Conservation (phyloP, 2,329 filamentous ascomycete species). For the Penicillium sp. region DNA sequence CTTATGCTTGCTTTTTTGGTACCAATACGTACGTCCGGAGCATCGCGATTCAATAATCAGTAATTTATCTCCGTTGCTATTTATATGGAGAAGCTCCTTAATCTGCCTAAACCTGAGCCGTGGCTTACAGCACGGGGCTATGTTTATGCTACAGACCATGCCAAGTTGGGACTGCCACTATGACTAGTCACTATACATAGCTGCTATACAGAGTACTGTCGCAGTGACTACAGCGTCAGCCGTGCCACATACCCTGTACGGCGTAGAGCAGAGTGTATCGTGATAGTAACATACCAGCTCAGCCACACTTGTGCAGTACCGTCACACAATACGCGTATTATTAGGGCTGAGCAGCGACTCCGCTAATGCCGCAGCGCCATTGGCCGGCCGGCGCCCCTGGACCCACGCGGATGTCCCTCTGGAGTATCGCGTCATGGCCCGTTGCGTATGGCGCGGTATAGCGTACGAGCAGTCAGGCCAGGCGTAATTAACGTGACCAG, state of each 20-base stretch:
- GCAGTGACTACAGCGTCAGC: neutral
- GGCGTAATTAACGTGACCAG: neutral
- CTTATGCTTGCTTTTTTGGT: neutral
- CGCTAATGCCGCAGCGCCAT: neutral
- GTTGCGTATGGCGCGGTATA: neutral
- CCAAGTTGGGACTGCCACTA: too few species aligned
- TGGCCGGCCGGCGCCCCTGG: neutral
- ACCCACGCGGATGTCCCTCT: neutral
- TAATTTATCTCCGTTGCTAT: neutral
- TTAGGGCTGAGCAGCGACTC: conserved; percentile 4
- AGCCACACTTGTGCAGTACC: neutral
- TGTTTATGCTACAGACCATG: too few species aligned
- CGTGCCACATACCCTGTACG: neutral
- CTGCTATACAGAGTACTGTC: too few species aligned
- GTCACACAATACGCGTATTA: conserved; percentile 2
- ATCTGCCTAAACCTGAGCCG: neutral
- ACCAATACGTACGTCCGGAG: neutral
- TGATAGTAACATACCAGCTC: neutral
- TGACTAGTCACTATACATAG: too few species aligned
- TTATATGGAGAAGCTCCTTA: neutral
- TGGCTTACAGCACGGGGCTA: too few species aligned
- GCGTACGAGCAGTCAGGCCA: neutral
- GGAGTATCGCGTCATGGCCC: neutral
- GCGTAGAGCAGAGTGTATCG: neutral
- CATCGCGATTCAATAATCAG: neutral